Conservation (phyloP, 164 flowering plant species). For the Chimonanthus salicifolius region DNA sequence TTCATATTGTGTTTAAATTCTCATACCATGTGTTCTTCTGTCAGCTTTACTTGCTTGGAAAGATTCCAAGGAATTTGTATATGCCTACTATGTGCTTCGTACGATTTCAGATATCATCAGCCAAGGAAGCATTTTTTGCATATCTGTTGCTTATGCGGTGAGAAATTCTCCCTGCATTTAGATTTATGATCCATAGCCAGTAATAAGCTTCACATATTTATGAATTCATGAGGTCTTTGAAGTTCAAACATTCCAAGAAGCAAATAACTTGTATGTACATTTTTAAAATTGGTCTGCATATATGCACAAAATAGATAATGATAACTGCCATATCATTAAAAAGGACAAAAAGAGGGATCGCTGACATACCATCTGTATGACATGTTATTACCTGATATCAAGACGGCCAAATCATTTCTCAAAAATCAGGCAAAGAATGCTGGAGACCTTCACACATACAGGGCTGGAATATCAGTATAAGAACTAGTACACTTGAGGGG, state of each 20-base stretch:
- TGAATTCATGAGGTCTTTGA: not conserved
- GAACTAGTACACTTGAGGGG: too few species aligned
- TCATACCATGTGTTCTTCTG: constrained; percentile 6
- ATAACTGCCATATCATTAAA: not conserved
- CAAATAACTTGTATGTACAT: not conserved
- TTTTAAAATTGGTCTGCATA: not conserved
- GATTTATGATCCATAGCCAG: not conserved
- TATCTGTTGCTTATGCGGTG: constrained; percentile 83
- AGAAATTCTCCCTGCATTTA: constrained; percentile 13
- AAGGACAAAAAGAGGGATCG: too few species aligned
- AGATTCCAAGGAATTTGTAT: constrained; percentile 56
- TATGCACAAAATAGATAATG: not conserved
- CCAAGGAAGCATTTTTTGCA: constrained; percentile 92
- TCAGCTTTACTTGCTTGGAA: constrained; percentile 68
- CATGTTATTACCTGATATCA: too few species aligned
- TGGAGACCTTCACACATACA: too few species aligned
- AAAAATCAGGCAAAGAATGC: too few species aligned
- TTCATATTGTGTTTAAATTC: not conserved
- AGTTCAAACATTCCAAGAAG: not conserved
- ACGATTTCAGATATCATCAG: constrained; percentile 73
- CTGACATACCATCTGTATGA: too few species aligned
- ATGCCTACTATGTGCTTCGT: constrained; percentile 74
- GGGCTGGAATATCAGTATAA: too few species aligned
- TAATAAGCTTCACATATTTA: not conserved
- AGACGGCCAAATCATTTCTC: too few species aligned